A percentile compares a stretch with the other conserved stretches of the same genome.
Evolutionary conservation across 352 stramenopile genomes (phyloP).

Genomic region (Pythium apleroticum): DNA sequence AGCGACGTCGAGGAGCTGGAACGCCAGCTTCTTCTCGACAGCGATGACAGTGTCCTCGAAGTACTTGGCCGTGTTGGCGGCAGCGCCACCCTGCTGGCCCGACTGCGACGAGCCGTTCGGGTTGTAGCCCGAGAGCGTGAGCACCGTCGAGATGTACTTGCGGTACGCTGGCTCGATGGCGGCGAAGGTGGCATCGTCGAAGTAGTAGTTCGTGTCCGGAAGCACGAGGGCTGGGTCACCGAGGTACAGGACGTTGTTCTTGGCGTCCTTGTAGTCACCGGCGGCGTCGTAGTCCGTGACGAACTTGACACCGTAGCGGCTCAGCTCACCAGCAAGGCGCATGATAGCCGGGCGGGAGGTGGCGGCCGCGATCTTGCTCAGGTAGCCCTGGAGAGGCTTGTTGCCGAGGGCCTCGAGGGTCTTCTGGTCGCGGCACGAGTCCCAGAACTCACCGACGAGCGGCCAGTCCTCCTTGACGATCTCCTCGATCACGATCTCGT

Average conservation of each 20-base stretch:
- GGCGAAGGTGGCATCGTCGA: constrained; percentile 47
- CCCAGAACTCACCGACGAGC: constrained; percentile 55
- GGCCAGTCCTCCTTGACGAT: constrained; percentile 68
- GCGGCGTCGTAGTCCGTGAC: constrained; percentile 65
- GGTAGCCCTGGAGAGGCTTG: constrained; percentile 36
- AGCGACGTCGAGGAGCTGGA: constrained; percentile 42
- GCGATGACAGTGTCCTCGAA: constrained; percentile 50
- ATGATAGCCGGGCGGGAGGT: constrained; percentile 34
- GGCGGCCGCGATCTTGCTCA: constrained; percentile 39
- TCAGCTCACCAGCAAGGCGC: constrained; percentile 42
- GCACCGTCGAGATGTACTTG: constrained; percentile 44
- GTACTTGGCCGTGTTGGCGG: constrained; percentile 8
- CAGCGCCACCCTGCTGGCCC: neutral
- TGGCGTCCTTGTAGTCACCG: constrained; percentile 75
- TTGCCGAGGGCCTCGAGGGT: constrained; percentile 44
- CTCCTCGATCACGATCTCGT: constrained; percentile 52
- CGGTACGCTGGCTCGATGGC: constrained; percentile 38
- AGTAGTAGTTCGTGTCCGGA: constrained; percentile 88
- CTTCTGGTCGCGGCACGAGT: constrained; percentile 63
- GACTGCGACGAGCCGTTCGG: constrained; percentile 1
- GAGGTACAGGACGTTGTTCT: constrained; percentile 78
- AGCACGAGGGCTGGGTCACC: constrained; percentile 74
- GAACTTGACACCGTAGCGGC: constrained; percentile 37
- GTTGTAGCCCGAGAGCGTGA: constrained; percentile 36
- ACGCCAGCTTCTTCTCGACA: constrained; percentile 66